These are phyloP conservation scores for Ajuga chamaepitys DNA, from an alignment of 257 asterid species.

Conservation along the genomic window DNA sequence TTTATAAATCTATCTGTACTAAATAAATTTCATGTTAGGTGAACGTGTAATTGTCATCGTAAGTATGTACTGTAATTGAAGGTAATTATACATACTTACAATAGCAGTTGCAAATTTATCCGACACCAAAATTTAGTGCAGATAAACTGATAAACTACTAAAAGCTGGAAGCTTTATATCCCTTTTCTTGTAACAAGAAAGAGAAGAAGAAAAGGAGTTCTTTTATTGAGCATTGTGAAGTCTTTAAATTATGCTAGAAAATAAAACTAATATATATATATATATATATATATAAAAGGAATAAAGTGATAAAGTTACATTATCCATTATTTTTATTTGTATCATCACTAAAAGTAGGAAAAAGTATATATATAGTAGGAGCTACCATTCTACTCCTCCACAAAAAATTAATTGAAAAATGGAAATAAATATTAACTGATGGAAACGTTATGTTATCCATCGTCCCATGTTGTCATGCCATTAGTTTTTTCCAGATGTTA, in stretches of 20 bases:
- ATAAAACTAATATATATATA: too few species aligned
- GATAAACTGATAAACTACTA: neutral
- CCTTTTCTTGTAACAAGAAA: neutral
- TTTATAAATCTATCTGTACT: too few species aligned
- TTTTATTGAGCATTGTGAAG: neutral
- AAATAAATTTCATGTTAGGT: too few species aligned
- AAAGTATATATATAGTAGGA: neutral
- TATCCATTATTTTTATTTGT: neutral
- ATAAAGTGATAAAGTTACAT: slow-evolving; percentile 10
- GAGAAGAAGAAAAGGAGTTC: neutral
- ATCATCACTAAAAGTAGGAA: neutral
- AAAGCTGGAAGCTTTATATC: neutral
- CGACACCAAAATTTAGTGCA: neutral
- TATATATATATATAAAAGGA: slow-evolving; percentile 1
- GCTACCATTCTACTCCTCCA: neutral
- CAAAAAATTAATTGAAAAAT: neutral
- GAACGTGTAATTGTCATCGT: too few species aligned
- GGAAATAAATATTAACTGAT: too few species aligned
- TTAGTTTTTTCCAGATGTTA: too few species aligned
- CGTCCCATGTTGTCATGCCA: too few species aligned
- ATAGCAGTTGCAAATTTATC: too few species aligned
- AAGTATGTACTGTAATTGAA: too few species aligned
- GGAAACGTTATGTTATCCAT: too few species aligned
- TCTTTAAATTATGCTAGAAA: neutral
- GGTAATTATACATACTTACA: too few species aligned